These are phyloP conservation scores for Flaveria linearis DNA, from an alignment of 129 eudicot genomes.

Conservation along the genomic window DNA sequence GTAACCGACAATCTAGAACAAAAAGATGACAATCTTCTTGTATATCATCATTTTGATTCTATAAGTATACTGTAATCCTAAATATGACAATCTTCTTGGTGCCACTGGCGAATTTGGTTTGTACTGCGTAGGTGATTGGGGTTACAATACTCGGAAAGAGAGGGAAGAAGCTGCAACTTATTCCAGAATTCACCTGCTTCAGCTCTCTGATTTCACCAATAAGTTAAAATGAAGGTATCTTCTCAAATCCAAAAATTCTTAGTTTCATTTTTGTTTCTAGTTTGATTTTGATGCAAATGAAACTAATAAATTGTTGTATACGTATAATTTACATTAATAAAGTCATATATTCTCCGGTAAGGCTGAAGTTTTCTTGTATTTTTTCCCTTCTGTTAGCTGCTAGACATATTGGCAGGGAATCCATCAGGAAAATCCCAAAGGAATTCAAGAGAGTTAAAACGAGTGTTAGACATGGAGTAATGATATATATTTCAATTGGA, in stretches of 20 bases:
- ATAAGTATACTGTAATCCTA: neutral
- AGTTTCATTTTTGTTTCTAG: neutral
- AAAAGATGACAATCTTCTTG: neutral
- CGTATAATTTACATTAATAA: neutral
- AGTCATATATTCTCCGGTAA: neutral
- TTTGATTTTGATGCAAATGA: neutral
- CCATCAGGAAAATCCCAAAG: no score
- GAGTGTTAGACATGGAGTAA: no score
- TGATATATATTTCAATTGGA: neutral
- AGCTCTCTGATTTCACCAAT: constrained; percentile 87
- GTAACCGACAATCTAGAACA: constrained; percentile 28
- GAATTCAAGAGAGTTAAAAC: no score
- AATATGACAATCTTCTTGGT: no score
- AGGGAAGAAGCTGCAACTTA: constrained; percentile 88
- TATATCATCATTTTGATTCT: neutral
- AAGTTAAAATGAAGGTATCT: constrained; percentile 65
- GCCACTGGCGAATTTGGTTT: neutral
- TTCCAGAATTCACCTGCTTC: constrained; percentile 76
- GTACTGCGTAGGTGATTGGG: constrained; percentile 81
- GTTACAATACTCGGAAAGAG: constrained; percentile 92
- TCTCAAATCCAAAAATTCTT: neutral
- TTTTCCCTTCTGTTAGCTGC: no score
- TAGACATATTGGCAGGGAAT: no score
- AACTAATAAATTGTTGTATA: constrained; percentile 20
- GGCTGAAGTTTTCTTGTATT: no score